Conservation (phyloP, 73 alveolate species). For the Uronychia binucleata region DNA sequence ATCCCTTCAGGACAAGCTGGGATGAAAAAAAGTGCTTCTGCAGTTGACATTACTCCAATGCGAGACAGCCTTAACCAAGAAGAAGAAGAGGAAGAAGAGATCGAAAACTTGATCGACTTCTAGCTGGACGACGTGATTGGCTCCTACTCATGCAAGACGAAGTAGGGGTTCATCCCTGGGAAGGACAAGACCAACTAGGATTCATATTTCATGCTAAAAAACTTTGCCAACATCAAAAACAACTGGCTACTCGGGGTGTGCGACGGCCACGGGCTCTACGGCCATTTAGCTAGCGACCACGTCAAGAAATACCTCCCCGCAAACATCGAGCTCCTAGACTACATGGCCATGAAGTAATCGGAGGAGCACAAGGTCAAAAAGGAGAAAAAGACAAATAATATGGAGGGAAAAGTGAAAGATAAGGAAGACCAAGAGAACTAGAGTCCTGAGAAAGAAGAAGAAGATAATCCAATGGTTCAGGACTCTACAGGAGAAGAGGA, state of each 20-base stretch:
- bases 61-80: background rate
- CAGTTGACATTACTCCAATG: background rate
- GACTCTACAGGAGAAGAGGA: background rate
- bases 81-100: background rate
- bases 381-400: too few species aligned
- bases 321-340: conserved; percentile 29
- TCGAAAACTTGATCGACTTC: background rate
- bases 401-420: background rate
- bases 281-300: conserved; percentile 67
- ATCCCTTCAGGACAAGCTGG: background rate
- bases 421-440: background rate
- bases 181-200: conserved; percentile 60
- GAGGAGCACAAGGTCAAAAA: conserved; percentile 9
- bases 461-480: too few species aligned
- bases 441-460: conserved; percentile 3
- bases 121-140: conserved; percentile 22
- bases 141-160: conserved; percentile 42
- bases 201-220: conserved; percentile 33
- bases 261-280: conserved; percentile 91
- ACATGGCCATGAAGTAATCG: conserved; percentile 28
- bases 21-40: background rate
- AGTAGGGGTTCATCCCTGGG: conserved; percentile 54
- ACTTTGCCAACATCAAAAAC: conserved; percentile 45
- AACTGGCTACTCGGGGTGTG: conserved; percentile 60
- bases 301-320: conserved; percentile 42